Conservation (phyloP, 164 flowering plant genomes). For the Berberis thunbergii region DNA sequence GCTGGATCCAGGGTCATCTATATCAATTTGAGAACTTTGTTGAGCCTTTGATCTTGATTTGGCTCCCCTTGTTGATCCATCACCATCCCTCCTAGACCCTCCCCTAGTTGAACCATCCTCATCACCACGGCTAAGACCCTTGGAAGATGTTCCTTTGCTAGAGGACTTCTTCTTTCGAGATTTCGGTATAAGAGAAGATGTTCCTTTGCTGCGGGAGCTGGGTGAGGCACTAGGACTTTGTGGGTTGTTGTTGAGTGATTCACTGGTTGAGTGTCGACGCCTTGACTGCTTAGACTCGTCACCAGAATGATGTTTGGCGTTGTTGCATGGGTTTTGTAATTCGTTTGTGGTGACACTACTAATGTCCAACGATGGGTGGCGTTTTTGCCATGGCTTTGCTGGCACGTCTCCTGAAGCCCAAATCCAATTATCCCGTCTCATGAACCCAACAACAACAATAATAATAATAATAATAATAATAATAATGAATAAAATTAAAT, state of each 20-base stretch:
- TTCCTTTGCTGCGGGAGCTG: not conserved
- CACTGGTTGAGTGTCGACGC: slow-evolving; percentile 4
- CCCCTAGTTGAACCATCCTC: not conserved
- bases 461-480: no score
- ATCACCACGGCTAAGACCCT: not conserved
- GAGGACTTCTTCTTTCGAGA: slow-evolving; percentile 2
- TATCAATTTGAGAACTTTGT: not conserved
- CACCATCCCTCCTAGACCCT: not conserved
- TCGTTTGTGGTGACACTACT: no score
- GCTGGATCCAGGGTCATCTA: not conserved
- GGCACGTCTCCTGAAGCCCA: no score
- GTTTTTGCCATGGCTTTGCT: no score
- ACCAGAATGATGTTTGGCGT: not conserved
- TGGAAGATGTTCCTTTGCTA: not conserved
- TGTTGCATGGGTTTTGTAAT: not conserved
- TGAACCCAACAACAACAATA: no score
- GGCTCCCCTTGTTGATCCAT: not conserved
- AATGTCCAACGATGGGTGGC: no score
- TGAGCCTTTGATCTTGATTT: slow-evolving; percentile 1
- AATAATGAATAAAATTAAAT: no score
- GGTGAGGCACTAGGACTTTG: not conserved
- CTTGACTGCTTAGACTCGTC: slow-evolving; percentile 3
- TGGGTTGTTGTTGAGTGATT: not conserved
- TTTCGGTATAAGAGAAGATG: not conserved
- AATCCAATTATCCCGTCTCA: no score